These are phyloP conservation scores for Leccinum imitatum DNA, from an alignment of 768 basidiomycete genomes.

Conservation along the genomic window DNA sequence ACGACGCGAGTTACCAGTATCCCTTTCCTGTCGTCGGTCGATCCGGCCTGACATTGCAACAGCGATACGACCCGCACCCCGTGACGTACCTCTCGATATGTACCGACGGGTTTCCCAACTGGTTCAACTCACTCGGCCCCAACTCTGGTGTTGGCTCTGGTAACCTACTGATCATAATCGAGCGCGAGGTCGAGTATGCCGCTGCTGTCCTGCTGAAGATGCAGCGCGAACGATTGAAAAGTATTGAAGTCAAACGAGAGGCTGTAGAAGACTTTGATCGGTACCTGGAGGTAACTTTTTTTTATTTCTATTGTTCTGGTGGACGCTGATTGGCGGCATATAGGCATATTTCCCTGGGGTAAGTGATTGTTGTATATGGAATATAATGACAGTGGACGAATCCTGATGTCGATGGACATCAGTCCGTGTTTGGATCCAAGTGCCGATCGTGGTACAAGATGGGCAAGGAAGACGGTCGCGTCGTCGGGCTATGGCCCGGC, in stretches of 20 bases:
- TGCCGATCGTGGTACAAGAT: constrained; percentile 67
- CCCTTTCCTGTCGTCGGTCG: constrained; percentile 56
- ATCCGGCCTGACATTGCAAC: constrained; percentile 48
- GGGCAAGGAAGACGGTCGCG: constrained; percentile 53
- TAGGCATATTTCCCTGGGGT: constrained; percentile 17
- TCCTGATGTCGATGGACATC: constrained; percentile 2
- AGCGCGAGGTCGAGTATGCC: constrained; percentile 54
- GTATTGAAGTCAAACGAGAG: constrained; percentile 57
- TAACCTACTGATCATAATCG: constrained; percentile 52
- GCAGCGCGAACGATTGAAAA: constrained; percentile 60
- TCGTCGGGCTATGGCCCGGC: constrained; percentile 64
- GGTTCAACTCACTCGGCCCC: constrained; percentile 59
- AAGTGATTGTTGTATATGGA: background rate
- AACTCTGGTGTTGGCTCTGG: constrained; percentile 57
- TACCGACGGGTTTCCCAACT: constrained; percentile 66
- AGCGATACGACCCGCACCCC: constrained; percentile 55
- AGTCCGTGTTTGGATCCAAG: constrained; percentile 59
- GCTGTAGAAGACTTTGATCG: constrained; percentile 57
- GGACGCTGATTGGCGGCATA: background rate
- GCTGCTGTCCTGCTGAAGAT: constrained; percentile 47
- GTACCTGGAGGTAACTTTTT: constrained; percentile 47
- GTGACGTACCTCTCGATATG: constrained; percentile 57
- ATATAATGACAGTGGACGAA: constrained; percentile 20
- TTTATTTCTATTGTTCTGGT: background rate
- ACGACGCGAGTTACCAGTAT: constrained; percentile 48